A percentile compares a stretch with the other conserved stretches of the same genome.
phyloP scores from a whole-genome alignment of 495 filamentous ascomycete genomes.

The Haplographium delicatum region DNA sequence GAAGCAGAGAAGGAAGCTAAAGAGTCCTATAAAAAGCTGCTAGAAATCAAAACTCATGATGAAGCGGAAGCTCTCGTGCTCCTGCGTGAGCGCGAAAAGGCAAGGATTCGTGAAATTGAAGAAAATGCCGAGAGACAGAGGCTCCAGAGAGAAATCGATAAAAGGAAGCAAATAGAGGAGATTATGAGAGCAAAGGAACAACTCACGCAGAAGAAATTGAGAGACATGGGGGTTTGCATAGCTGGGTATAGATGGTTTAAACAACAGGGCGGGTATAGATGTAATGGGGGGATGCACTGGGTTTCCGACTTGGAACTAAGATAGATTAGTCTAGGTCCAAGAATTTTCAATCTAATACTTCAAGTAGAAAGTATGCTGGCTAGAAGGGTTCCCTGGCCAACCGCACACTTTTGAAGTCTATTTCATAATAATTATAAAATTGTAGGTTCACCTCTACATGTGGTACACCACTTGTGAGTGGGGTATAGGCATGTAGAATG shows the following conservation, averaged over 20 bases:
- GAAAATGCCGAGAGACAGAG: conserved; percentile 14
- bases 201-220: conserved; percentile 38
- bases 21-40: conserved; percentile 2
- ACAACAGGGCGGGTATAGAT: conserved; percentile 46
- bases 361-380: no score
- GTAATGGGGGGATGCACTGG: conserved; percentile 47
- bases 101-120: neutral
- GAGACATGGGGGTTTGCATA: conserved; percentile 44
- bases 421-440: no score
- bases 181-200: conserved; percentile 35
- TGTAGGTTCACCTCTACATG: no score
- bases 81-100: neutral
- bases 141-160: no score
- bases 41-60: conserved; percentile 16
- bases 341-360: neutral
- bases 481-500: no score
- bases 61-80: conserved; percentile 21
- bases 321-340: neutral
- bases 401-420: no score
- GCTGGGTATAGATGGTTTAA: conserved; percentile 51
- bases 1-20: conserved; percentile 14
- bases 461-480: no score
- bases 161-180: neutral
- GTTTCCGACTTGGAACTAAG: conserved; percentile 32
- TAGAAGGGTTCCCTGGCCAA: no score